Evolutionary conservation across 805 yeast genomes (phyloP), one percentile per base, ranked within the genome.

Genomic region (Saccharomycopsis fermentans): DNA sequence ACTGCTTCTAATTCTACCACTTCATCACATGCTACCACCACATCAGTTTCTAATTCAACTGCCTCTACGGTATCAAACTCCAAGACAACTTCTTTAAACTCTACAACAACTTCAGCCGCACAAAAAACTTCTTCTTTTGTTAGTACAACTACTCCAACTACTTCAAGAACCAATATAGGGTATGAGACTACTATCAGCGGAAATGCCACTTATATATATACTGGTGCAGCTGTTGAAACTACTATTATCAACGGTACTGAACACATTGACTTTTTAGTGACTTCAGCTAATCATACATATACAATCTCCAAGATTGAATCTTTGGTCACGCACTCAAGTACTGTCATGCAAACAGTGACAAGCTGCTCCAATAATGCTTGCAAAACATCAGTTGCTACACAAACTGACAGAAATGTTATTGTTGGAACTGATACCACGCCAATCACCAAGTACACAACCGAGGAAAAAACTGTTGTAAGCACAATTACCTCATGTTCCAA

Each of bases 301-400:
- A 51, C 54, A 12, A 11, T 29, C 21, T 32, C 54, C 26, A 51
- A 29, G 16, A 26, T 51, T 51, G 40, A 29, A 5, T 24, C 43
- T 24, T 19, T 35, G 14, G 47, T 55, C 35, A 27, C 51, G 17
- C 34, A 34, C 37, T 37, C 27, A 5, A 37, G 55, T 14, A 70
- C 74, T 56, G 69, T 70, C 47, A 61, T 69, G 54, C 58, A 70
- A 40, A 65, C 69, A 26, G 43, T 65, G 39, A 67, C 70, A n/a
- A 62, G 67, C 37, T 68, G 70, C 58, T 51, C 61, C 17, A 51
- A 64, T 26, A 56, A 64, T 53, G 59, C 39, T 14, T 68, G 71
- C 52, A 48, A 11, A 35, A 66, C 55, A 34, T 54, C 27, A 40
- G 57, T 43, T 51, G 54, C 62, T n/a, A 43, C 64, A 2, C 50